Evolutionary conservation across 345 rosid genomes (phyloP), one percentile per base, ranked within the genome.

Genomic region (Hypericum androsaemum): DNA sequence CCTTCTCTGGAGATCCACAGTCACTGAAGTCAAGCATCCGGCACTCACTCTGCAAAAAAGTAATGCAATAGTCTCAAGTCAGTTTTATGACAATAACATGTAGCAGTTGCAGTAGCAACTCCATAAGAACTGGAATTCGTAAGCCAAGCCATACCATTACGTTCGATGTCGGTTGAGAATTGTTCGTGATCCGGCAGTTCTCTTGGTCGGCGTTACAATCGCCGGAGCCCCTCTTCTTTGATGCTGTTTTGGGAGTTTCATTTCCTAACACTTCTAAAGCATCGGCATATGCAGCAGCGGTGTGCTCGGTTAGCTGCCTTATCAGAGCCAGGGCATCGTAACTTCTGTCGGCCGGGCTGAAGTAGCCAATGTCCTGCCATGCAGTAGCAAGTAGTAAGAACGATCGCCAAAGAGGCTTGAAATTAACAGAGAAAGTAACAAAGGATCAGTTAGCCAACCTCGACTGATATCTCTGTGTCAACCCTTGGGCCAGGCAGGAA

Each of bases 11-110:
- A 38, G 87, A 85, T 57, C 70, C 97, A 16, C 99, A 94, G 56
- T 94, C 99, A 40, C 87, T 88, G 69, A 94, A 94, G 71, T 94
- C 99, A 7, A 94, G 88, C 10, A 67, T 56, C 1, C 99, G 95
- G 15, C 90, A 66, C 68, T 87, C 98, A 16, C 77, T 71, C 99
- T 94, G 81, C 78, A 64, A 2, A 7, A n/a, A 37, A 13, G 14
- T 9, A 14, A 4, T 0, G 50, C 5, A 46, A 13, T 6, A 13
- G 22, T 13, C 50, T n/a, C 4, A 46, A 5, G 6, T 14, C 50
- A 14, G 32, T n/a, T 7, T 10, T 12, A 44, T 44, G 7, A 10
- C 32, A 22, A 22, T 1, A 1, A 22, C 32, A 4, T 1, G 32
- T 22, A 22, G 32, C 32, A 44, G n/a, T 7, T 13, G 50, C 12